Evolutionary conservation across 805 yeast genomes (phyloP).

Genomic region (Yamadazyma akitaensis): DNA sequence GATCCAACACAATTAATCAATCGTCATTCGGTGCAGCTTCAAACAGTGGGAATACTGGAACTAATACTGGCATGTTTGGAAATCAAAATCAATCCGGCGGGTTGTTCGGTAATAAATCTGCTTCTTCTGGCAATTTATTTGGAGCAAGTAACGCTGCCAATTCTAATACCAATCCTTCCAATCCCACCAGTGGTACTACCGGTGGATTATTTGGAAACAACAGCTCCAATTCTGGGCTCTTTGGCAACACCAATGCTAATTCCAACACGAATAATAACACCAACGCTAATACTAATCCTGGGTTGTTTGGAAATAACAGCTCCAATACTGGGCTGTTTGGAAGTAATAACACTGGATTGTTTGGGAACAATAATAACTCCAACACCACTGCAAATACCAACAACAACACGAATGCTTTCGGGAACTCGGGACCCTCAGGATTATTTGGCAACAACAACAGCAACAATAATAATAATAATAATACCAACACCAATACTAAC

Average conservation of each 20-base stretch:
- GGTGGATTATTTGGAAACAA: constrained; percentile 17
- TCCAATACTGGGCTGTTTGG: not conserved
- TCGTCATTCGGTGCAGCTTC: not conserved
- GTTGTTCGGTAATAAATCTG: not conserved
- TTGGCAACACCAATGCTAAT: constrained; percentile 16
- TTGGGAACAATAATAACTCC: constrained; percentile 15
- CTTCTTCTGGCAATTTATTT: constrained; percentile 2
- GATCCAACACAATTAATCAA: not conserved
- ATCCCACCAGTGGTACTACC: constrained; percentile 13
- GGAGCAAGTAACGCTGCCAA: constrained; percentile 2
- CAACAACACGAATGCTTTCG: constrained; percentile 16
- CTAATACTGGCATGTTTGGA: not conserved
- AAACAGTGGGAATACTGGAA: not conserved
- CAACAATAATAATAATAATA: not conserved
- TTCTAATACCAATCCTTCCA: constrained; percentile 3
- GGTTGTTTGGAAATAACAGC: constrained; percentile 16
- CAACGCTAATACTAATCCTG: constrained; percentile 15
- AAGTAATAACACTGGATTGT: constrained; percentile 16
- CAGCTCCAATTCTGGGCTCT: constrained; percentile 12
- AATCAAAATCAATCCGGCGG: not conserved
- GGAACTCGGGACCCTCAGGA: constrained; percentile 1
- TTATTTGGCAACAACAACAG: not conserved
- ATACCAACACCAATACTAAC: constrained; percentile 14
- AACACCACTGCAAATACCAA: constrained; percentile 15
- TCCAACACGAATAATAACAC: constrained; percentile 8